Base-by-base conservation (phyloP, 345 rosid species). In the Heritiera fomes region DNA sequence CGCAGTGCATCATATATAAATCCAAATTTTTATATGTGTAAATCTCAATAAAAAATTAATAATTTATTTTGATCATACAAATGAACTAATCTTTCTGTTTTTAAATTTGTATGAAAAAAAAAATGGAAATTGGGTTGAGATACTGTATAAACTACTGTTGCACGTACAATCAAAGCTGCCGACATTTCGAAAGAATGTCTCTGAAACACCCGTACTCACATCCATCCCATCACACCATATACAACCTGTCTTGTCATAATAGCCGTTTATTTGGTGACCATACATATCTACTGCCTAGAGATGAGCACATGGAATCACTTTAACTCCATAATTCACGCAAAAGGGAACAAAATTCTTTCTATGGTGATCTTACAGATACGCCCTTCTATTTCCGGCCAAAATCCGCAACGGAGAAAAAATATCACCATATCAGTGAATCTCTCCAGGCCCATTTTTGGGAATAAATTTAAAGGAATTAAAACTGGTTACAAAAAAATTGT, bases 251-350 rank as follows among this genome's bases (percentile, higher is more conserved):
- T 67, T 73, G 68, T 65, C 82, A 15, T 30, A 2, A 7, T 53
- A 65, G 53, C 86, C 88, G 85, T 81, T 79, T 78, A 77, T 83
- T 38, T 71, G 3, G 71, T 81, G 78, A 82, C 86, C 80, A 15
- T 13, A 28, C 78, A 8, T 15, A 5, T 13, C 6, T 61, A 75
- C 46, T 9, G 23, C 15, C 15, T 73, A 47, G 23, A 43, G 68
- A 45, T 38, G 73, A 30, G 56, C 74, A 79, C 82, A 71, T 75
- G 73, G n/a, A 18, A 75, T 47, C 41, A 70, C 53, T 55, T 71
- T 43, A 20, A 23, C 32, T 15, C 85, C 80, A 70, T 49, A 30
- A 58, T 70, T 53, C 63, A 74, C 66, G 40, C 50, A 1, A 58
- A 64, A 43, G 7, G 0, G n/a, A 53, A 28, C 1, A 45, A 66